These are phyloP conservation scores for Colletotrichum sidae DNA, from an alignment of 2,329 filamentous ascomycete species.

Conservation along the genomic window DNA sequence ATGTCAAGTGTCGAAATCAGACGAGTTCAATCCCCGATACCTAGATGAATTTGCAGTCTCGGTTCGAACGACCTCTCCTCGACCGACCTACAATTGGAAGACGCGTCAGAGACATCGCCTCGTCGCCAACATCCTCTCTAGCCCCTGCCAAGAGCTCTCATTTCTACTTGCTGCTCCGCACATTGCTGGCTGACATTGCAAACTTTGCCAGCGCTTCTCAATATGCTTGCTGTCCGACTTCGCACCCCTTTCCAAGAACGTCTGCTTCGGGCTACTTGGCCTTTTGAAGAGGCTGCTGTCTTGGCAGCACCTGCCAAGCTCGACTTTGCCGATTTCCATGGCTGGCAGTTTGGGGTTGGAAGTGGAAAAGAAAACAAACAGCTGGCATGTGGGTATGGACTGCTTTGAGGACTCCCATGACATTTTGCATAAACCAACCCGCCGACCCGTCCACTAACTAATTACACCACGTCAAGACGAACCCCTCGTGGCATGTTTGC, in stretches of 20 bases:
- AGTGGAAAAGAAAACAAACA: not conserved
- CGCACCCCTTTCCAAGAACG: conserved; percentile 9
- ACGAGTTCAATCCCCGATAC: too few relatives aligned
- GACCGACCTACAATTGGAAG: too few relatives aligned
- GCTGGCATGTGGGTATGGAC: too few relatives aligned
- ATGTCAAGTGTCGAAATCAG: too few relatives aligned
- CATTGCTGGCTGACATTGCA: not conserved
- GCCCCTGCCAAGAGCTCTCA: conserved; percentile 26
- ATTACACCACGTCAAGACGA: not conserved
- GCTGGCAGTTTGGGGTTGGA: not conserved
- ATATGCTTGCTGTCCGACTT: not conserved
- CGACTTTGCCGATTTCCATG: conserved; percentile 3
- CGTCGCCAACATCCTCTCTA: not conserved
- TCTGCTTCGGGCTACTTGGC: not conserved
- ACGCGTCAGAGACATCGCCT: conserved; percentile 10
- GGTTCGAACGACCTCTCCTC: too few relatives aligned
- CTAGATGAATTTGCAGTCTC: too few relatives aligned
- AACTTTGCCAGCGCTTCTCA: not conserved
- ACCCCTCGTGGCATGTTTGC: not conserved
- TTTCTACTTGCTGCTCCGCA: not conserved
- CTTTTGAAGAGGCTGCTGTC: not conserved
- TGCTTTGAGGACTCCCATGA: too few relatives aligned
- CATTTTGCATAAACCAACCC: conserved; percentile 1
- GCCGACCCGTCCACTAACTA: too few relatives aligned
- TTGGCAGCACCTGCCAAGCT: conserved; percentile 13